These are phyloP conservation scores for Komagataella mondaviorum DNA, from an alignment of 805 yeast species.

Conservation along the genomic window DNA sequence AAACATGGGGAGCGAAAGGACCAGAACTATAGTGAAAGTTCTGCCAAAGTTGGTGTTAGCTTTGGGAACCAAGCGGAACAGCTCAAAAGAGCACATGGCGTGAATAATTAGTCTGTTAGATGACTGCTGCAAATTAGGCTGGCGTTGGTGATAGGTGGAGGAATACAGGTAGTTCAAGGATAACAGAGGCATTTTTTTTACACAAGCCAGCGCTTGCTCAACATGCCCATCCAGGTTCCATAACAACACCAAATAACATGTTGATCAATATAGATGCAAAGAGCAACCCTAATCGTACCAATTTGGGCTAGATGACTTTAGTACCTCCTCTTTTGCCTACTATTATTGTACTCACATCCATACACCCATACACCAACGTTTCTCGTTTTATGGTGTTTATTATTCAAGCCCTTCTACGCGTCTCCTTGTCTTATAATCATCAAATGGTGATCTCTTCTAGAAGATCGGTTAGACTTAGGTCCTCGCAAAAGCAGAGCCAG, in stretches of 20 bases:
- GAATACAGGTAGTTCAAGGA: background rate
- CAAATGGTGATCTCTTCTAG: background rate
- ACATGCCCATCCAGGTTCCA: too few species aligned
- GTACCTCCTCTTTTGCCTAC: too few species aligned
- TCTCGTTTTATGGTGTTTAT: background rate
- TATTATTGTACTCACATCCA: background rate
- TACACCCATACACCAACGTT: background rate
- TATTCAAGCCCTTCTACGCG: background rate
- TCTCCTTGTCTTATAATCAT: background rate
- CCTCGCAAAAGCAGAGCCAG: background rate
- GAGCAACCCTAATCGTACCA: too few species aligned
- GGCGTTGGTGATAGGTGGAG: background rate
- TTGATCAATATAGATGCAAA: too few species aligned
- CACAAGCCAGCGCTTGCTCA: background rate
- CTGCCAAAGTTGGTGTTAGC: background rate
- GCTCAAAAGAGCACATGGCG: background rate
- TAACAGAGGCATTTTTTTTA: background rate
- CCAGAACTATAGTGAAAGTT: background rate
- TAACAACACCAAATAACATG: too few species aligned
- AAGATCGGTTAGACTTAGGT: background rate
- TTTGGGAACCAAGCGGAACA: background rate
- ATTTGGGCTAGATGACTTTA: too few species aligned
- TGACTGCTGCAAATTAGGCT: background rate
- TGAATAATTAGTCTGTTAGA: background rate
- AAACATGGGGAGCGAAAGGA: background rate